Percentiles rank a stretch among this genome's conserved stretches.
Conservation (phyloP, 176 grass and related monocot genomes). For the Rhynchospora breviuscula region DNA sequence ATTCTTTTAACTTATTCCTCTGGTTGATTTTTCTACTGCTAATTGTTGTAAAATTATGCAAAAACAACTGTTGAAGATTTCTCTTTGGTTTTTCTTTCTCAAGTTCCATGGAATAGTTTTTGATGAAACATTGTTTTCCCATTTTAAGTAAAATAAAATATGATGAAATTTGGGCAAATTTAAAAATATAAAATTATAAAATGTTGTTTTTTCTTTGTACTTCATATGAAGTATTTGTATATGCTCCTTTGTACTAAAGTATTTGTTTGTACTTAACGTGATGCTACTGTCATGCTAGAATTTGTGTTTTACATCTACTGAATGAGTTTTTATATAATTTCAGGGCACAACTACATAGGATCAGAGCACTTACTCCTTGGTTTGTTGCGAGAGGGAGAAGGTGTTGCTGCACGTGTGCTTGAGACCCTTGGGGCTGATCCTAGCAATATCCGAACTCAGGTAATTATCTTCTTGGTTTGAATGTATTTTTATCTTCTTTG, state of each 20-base stretch:
- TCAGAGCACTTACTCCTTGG: constrained; percentile 92
- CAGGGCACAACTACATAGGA: constrained; percentile 97
- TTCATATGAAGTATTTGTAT: not conserved
- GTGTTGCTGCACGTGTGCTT: constrained; percentile 77
- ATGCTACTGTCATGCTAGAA: constrained; percentile 4
- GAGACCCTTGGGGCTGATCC: constrained; percentile 95
- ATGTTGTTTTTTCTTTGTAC: not conserved
- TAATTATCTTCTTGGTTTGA: not conserved
- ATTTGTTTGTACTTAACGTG: not conserved
- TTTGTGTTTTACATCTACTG: constrained; percentile 12
- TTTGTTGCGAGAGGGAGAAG: constrained; percentile 88
- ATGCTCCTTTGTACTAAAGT: not conserved
- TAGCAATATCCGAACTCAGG: constrained; percentile 90
- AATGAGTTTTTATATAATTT: constrained; percentile 22
- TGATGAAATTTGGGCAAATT: not conserved
- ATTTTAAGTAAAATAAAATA: not conserved
- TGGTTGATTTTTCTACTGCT: not conserved
- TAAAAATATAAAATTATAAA: not conserved
- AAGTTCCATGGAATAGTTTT: not conserved
- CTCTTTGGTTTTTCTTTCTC: not conserved
- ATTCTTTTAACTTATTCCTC: not conserved
- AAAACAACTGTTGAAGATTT: not conserved
- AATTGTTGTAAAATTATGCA: not conserved
- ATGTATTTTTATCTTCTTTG: not conserved
- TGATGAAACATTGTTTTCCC: not conserved